Percentiles rank a stretch among this genome's conserved stretches.
Evolutionary conservation across 495 filamentous ascomycete genomes (phyloP).

Genomic region (Ascobolus immersus): DNA sequence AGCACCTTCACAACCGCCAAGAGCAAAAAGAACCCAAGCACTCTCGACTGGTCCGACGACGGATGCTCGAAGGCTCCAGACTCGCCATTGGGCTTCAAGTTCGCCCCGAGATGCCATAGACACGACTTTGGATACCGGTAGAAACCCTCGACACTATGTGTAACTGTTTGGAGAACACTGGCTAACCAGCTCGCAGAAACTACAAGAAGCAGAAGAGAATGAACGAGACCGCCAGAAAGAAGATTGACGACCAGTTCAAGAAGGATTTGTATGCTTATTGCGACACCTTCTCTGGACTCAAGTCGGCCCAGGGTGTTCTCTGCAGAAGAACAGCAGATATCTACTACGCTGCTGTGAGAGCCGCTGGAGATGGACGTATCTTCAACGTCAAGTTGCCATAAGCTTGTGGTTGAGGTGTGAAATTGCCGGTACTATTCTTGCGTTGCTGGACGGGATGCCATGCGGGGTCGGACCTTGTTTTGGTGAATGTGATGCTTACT

Average conservation of each 20-base stretch:
- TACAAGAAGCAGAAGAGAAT: constrained; percentile 21
- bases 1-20: constrained; percentile 7
- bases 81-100: not conserved
- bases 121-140: constrained; percentile 29
- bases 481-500: too few species aligned
- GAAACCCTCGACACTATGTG: too few species aligned
- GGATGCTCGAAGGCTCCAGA: too few species aligned
- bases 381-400: too few species aligned
- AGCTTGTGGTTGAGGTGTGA: too few species aligned
- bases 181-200: too few species aligned
- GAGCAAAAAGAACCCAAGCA: constrained; percentile 10
- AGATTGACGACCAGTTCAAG: constrained; percentile 24
- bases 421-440: too few species aligned
- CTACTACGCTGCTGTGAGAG: constrained; percentile 22
- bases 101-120: constrained; percentile 9
- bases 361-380: too few species aligned
- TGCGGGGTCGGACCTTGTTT: too few species aligned
- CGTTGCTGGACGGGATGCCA: too few species aligned
- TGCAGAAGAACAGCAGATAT: constrained; percentile 21
- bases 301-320: not conserved
- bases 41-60: too few species aligned
- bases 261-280: constrained; percentile 17
- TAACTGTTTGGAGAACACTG: too few species aligned
- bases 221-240: constrained; percentile 13
- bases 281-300: not conserved